Evolutionary conservation across 176 grass and related monocot genomes (phyloP).

Genomic region (Zea luxurians): DNA sequence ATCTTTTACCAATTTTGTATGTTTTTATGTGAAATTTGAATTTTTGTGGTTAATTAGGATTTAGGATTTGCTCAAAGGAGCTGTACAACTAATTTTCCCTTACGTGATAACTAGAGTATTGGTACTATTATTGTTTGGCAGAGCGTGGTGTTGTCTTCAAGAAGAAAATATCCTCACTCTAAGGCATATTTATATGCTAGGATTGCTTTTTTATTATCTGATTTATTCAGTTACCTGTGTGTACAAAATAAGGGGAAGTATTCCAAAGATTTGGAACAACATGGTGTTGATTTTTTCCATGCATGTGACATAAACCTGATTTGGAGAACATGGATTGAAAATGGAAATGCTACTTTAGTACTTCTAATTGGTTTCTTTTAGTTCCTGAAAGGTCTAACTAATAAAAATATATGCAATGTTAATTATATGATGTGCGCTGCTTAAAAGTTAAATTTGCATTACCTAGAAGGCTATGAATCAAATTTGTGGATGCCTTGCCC

Average conservation of each 20-base stretch:
- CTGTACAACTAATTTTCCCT: not conserved
- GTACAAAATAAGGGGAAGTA: not conserved
- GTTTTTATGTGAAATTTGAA: not conserved
- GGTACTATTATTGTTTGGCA: not conserved
- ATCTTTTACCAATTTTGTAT: not conserved
- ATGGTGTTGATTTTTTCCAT: not conserved
- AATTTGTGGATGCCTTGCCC: not conserved
- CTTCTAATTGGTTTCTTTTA: not conserved
- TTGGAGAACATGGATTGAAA: constrained; percentile 19
- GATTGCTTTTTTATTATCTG: constrained; percentile 2
- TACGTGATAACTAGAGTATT: constrained; percentile 13
- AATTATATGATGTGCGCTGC: constrained; percentile 3
- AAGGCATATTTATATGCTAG: constrained; percentile 20
- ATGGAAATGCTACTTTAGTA: constrained; percentile 5
- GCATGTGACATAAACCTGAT: not conserved
- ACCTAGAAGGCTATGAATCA: not conserved
- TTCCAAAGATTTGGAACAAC: constrained; percentile 13
- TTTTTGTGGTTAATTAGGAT: not conserved
- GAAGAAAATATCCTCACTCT: constrained; percentile 10
- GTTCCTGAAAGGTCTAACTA: constrained; percentile 18
- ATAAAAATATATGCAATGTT: not conserved
- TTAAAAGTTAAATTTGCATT: constrained; percentile 29
- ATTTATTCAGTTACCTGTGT: constrained; percentile 8
- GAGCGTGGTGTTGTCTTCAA: not conserved
- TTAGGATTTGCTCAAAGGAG: not conserved